Conservation (phyloP, 2,329 filamentous ascomycete species). For the Fusarium tricinctum region DNA sequence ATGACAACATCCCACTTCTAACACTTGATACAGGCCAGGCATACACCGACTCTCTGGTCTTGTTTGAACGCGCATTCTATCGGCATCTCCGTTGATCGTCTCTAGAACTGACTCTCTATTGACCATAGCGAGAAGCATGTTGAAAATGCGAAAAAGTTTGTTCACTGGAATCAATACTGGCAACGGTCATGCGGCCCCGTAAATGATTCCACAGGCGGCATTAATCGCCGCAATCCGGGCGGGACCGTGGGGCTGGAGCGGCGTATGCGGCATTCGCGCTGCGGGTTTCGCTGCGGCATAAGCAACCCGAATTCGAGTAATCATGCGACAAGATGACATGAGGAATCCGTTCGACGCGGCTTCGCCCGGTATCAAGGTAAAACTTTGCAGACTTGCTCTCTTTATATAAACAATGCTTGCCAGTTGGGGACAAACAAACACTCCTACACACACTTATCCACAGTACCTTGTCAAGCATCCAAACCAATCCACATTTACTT, state of each 20-base stretch:
- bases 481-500: neutral
- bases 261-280: conserved; percentile 8
- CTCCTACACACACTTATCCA: conserved; percentile 8
- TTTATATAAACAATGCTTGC: conserved; percentile 33
- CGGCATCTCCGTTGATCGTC: neutral
- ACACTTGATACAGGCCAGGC: neutral
- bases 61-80: neutral
- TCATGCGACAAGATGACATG: conserved; percentile 36
- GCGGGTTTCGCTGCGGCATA: conserved; percentile 19
- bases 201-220: neutral
- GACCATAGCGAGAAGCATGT: neutral
- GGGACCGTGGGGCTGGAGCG: conserved; percentile 12
- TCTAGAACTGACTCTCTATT: neutral
- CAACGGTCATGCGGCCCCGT: neutral
- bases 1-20: neutral
- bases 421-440: conserved; percentile 9
- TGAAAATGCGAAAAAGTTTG: neutral
- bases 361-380: conserved; percentile 20
- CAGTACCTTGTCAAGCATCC: neutral
- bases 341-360: conserved; percentile 18
- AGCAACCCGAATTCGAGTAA: conserved; percentile 15
- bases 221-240: conserved; percentile 21
- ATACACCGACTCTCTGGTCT: neutral
- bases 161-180: neutral
- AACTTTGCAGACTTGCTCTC: neutral